These are phyloP conservation scores for Geosmithia morbida DNA, from an alignment of 2,329 filamentous ascomycete genomes.

Conservation along the genomic window DNA sequence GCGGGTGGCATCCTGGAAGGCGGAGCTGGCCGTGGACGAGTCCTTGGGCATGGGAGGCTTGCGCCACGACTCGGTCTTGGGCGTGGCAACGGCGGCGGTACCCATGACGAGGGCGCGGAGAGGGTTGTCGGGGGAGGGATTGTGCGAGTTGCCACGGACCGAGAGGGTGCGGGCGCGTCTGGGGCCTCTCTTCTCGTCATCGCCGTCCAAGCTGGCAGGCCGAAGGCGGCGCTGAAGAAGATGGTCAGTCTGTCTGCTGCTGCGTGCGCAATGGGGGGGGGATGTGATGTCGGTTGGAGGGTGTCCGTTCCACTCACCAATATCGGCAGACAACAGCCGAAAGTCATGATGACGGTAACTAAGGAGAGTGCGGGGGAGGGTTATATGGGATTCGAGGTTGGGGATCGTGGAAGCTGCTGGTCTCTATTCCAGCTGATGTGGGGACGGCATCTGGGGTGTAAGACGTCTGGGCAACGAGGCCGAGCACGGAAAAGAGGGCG, in stretches of 20 bases:
- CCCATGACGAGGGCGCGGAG: conserved; percentile 18
- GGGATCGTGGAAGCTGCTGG: neutral
- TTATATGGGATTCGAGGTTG: neutral
- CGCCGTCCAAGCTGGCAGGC: neutral
- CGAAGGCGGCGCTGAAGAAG: conserved; percentile 1
- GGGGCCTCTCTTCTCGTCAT: neutral
- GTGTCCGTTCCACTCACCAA: too few relatives aligned
- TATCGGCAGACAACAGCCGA: conserved; percentile 7
- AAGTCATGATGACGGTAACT: conserved; percentile 5
- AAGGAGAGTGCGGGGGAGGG: neutral
- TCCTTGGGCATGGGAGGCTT: conserved; percentile 8
- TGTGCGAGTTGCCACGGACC: conserved; percentile 20
- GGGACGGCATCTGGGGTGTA: neutral
- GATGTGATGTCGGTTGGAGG: neutral
- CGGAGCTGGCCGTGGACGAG: conserved; percentile 10
- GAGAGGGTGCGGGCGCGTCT: conserved; percentile 17
- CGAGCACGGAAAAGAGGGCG: neutral
- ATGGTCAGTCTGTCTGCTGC: neutral
- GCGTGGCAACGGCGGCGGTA: conserved; percentile 15
- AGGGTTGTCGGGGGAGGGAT: conserved; percentile 12
- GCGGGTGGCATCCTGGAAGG: conserved; percentile 7
- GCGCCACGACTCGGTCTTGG: conserved; percentile 9
- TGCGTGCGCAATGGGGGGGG: neutral
- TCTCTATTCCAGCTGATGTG: neutral
- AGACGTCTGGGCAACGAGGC: neutral